phyloP scores from a whole-genome alignment of 345 rosid genomes.

The Ricinus communis region DNA sequence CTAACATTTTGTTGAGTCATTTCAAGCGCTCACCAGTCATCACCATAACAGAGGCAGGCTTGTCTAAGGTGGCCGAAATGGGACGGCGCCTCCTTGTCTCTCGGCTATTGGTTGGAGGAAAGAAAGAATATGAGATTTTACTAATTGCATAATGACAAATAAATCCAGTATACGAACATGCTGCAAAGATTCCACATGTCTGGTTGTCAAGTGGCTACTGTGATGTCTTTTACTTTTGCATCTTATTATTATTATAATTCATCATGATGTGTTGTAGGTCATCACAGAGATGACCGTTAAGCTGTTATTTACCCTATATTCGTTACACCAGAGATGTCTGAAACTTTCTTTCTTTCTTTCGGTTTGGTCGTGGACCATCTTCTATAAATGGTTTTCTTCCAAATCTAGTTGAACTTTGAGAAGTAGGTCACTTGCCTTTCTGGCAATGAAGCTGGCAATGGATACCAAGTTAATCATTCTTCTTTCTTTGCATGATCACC shows the following conservation, averaged over 20 bases:
- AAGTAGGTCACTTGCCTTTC: neutral
- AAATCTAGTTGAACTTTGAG: neutral
- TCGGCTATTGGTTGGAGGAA: neutral
- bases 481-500: neutral
- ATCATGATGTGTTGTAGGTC: too few relatives aligned
- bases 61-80: too few relatives aligned
- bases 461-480: constrained; percentile 1
- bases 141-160: neutral
- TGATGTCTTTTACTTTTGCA: neutral
- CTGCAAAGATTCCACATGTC: constrained; percentile 6
- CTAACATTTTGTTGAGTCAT: too few relatives aligned
- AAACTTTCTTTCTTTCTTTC: neutral
- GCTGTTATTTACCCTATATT: constrained; percentile 3
- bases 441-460: constrained; percentile 20
- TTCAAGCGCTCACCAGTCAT: too few relatives aligned
- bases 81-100: too few relatives aligned
- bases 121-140: neutral
- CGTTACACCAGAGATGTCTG: neutral
- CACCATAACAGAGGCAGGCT: too few relatives aligned
- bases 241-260: neutral
- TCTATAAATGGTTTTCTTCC: neutral
- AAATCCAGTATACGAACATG: neutral
- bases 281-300: neutral
- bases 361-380: constrained; percentile 1
- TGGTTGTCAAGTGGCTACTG: neutral